phyloP scores from a whole-genome alignment of 208 protist species.

The Trypanosoma mega region DNA sequence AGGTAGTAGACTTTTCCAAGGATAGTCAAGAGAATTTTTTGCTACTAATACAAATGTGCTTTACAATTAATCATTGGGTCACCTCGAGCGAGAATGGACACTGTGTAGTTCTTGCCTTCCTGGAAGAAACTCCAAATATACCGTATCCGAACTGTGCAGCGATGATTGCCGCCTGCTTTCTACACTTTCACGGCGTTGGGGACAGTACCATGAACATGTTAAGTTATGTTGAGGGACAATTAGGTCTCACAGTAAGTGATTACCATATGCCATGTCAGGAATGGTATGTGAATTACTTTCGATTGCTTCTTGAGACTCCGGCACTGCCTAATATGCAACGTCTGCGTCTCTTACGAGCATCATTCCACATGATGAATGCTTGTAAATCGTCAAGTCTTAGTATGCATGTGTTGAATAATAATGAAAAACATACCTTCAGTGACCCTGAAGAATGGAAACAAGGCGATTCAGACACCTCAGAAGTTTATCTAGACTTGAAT shows the following conservation, averaged over 20 bases:
- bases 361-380: constrained; percentile 60
- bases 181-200: constrained; percentile 63
- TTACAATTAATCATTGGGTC: constrained; percentile 72
- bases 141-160: constrained; percentile 67
- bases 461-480: constrained; percentile 30
- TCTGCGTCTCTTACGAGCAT: constrained; percentile 41
- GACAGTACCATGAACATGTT: constrained; percentile 49
- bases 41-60: constrained; percentile 72
- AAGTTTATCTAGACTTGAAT: constrained; percentile 48
- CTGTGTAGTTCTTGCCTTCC: constrained; percentile 64
- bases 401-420: constrained; percentile 53
- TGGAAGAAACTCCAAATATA: constrained; percentile 56
- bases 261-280: constrained; percentile 69
- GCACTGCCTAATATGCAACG: constrained; percentile 62
- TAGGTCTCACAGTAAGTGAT: constrained; percentile 49
- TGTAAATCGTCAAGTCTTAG: constrained; percentile 43
- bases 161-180: constrained; percentile 75
- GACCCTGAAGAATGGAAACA: constrained; percentile 50
- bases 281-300: constrained; percentile 83
- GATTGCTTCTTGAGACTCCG: constrained; percentile 73
- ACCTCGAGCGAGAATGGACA: constrained; percentile 30
- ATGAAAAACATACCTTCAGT: constrained; percentile 41
- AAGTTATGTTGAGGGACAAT: constrained; percentile 55
- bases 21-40: constrained; percentile 69
- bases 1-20: constrained; percentile 79